A percentile compares a stretch with the other conserved stretches of the same genome.
These are phyloP conservation scores for Eucommia ulmoides DNA, from an alignment of 257 asterid species.

Conservation along the genomic window DNA sequence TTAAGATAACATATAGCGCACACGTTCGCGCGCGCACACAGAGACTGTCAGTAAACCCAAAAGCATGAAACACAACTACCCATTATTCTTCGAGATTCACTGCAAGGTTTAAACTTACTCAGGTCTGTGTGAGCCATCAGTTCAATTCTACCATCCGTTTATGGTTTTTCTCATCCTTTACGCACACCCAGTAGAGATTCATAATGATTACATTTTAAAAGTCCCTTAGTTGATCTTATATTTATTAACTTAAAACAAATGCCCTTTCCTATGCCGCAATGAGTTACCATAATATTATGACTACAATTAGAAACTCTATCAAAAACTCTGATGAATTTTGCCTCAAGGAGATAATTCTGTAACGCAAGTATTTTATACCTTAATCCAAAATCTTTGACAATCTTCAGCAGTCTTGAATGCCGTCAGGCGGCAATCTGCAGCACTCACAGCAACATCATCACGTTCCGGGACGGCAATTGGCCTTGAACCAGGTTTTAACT, in stretches of 20 bases:
- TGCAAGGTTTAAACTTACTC: neutral
- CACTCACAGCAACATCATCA: constrained; percentile 79
- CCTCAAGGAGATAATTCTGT: neutral
- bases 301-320: neutral
- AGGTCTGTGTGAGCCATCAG: neutral
- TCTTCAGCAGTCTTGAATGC: constrained; percentile 61
- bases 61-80: neutral
- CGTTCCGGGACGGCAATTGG: constrained; percentile 47
- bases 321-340: neutral
- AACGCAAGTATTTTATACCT: constrained; percentile 38
- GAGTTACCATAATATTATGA: neutral
- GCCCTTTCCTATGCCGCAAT: neutral
- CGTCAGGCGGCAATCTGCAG: constrained; percentile 87
- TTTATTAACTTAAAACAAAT: neutral
- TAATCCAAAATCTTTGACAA: constrained; percentile 81
- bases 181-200: neutral
- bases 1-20: constrained; percentile 9
- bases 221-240: neutral
- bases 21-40: neutral
- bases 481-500: constrained; percentile 68
- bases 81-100: neutral
- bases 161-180: neutral
- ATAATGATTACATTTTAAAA: neutral
- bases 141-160: neutral
- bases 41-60: neutral